Evolutionary conservation across 768 basidiomycete species (phyloP), one percentile per base, ranked within the genome.

Genomic region (Rhizopogon vulgaris): DNA sequence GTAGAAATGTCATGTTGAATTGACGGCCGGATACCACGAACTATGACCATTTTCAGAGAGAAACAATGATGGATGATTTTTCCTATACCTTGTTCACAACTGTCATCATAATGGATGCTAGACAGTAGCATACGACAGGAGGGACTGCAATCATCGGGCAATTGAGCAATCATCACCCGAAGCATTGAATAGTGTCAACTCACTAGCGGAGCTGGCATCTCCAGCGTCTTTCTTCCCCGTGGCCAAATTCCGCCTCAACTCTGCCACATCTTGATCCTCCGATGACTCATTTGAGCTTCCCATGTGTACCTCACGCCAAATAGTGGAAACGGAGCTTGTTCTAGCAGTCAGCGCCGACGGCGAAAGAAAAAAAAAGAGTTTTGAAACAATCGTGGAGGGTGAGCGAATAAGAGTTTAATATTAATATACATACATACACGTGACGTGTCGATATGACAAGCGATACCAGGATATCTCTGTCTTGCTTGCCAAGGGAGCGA

Each of bases 1-100:
- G 80, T 40, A 98, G 76, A 65, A 98, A 98, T 58, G 90, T 98
- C 96, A 98, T 98, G 57, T 89, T 91, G 71, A 98, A 99, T 60
- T 89, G 69, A 28, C 77, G 77, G 5, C 96, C 96, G 2, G 94
- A 97, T 6, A 98, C 95, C 52, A 98, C 92, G 59, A 88, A 98
- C 90, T 97, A 60, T 22, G 34, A 43, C 22, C 32, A 42, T 17
- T 34, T 60, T 52, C 58, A 49, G 41, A 32, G 11, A 15, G 3
- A 25, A 15, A 27, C 4, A 47, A 34, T 2, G 14, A 24, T 24
- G 5, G 6, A 34, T 15, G 17, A 24, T 9, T 3, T 10, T 22
- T n/a, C 18, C 18, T 34, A 15, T 52, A 92, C 94, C 78, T 97
- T 97, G 75, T 97, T 97, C 56, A 95, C 83, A 41, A 98, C 78